Base-by-base conservation (phyloP, 1,139 yeast genomes). In the Arxiozyma telluris region DNA sequence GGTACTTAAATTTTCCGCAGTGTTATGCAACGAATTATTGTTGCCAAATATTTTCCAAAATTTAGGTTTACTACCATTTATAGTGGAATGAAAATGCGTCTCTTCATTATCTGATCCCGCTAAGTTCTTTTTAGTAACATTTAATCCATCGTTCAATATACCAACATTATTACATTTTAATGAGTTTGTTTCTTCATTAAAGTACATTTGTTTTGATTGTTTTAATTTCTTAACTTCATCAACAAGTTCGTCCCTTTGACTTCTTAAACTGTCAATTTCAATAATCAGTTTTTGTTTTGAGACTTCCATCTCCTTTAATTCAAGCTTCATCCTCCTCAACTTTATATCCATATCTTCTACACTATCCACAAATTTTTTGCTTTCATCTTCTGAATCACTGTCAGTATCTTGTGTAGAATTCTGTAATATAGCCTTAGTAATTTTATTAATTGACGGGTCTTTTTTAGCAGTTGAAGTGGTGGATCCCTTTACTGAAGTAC, bases 151-250 rank as follows among this genome's bases (percentile, higher is more conserved):
- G 34, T 47, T 46, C 9, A 50, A 39, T 41, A 43, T 41, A 15
- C 53, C 53, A 11, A 23, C 41, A 39, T 48, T 43, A 27, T 27
- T 21, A 41, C 6, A 42, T 18, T 41, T 41, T 20, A 23, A 21
- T 11, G 27, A 27, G 20, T 41, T 48, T 41, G 45, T 18, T n/a
- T 20, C 41, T 20, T 20, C 34, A 11, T 45, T 23, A 30, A 15
- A 30, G 18, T 27, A 27, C 34, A 20, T 42, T 27, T 42, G 18
- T 27, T 48, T 48, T 27, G 44, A 30, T 41, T 48, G 45, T 22
- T 27, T 44, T 47, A 74, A 57, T 18, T 44, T 45, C 43, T 68
- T 71, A 41, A 74, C 63, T 41, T 74, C 77, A 38, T 62, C 60
- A 39, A 61, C 44, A 25, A 75, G 54, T 1, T 59, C 52, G 4